A percentile compares a stretch with the other conserved stretches of the same genome.
Evolutionary conservation across 2,329 filamentous ascomycete species (phyloP).

Genomic region (Neophaeococcomyces aloes): DNA sequence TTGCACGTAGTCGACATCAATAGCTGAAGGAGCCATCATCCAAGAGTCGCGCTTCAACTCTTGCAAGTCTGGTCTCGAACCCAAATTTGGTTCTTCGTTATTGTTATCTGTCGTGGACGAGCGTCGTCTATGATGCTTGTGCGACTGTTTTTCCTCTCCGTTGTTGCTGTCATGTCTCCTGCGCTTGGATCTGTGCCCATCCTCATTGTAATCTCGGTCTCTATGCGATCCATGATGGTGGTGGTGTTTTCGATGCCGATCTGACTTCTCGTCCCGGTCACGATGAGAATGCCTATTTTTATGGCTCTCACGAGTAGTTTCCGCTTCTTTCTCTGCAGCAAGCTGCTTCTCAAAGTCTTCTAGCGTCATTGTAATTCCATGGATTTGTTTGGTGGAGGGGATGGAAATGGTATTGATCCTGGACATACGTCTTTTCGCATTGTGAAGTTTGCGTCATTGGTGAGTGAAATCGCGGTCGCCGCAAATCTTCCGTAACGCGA

Average conservation of each 20-base stretch:
- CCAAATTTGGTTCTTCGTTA: constrained; percentile 23
- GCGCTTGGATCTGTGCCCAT: constrained; percentile 34
- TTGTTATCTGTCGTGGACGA: constrained; percentile 23
- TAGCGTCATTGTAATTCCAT: constrained; percentile 40
- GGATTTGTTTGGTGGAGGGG: not conserved
- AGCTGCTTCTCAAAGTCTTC: constrained; percentile 71
- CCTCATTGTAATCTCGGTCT: constrained; percentile 25
- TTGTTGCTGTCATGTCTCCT: constrained; percentile 28
- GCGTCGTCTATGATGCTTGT: constrained; percentile 19
- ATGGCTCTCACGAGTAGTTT: constrained; percentile 28
- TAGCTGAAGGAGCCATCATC: constrained; percentile 80
- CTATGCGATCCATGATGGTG: constrained; percentile 24
- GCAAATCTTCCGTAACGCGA: not conserved
- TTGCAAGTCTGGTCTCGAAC: constrained; percentile 24
- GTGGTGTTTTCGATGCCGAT: constrained; percentile 23
- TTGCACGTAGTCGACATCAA: constrained; percentile 67
- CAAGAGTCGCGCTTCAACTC: constrained; percentile 66
- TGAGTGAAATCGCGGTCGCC: not conserved
- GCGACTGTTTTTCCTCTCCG: constrained; percentile 9
- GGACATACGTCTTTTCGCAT: not conserved
- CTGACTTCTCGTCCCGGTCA: constrained; percentile 30
- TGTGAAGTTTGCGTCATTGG: not conserved
- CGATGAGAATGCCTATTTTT: constrained; percentile 36
- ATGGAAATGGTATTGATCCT: not conserved
- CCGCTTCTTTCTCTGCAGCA: constrained; percentile 36